Evolutionary conservation across 805 yeast species (phyloP), one percentile per base, ranked within the genome.

Genomic region (Saccharomycopsis guyanensis): DNA sequence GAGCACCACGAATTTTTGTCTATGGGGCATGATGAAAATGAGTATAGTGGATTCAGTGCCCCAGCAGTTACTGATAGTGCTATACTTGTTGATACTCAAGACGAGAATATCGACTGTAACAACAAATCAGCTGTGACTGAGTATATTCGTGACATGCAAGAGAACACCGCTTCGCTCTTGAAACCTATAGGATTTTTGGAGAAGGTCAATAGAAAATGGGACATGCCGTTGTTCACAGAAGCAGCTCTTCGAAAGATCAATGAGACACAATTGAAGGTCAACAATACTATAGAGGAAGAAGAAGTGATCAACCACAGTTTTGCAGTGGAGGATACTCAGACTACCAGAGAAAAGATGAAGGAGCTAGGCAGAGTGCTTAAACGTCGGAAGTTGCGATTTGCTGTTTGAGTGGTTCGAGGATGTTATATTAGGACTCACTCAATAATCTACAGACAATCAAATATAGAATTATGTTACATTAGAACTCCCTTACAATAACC

Each of bases 1-100:
- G 63, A 75, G 53, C 59, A 63, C 43, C 78, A 76, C 53, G 61
- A 67, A 24, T 80, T 80, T 54, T 56, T 78, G 45, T 54, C 58
- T 18, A 54, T 63, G 53, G 63, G 59, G 19, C 56, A 58, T 7
- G 39, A 46, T n/a, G 66, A 63, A 46, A 13, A 27, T 3, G 76
- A 71, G 53, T 71, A 61, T 53, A 8, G 18, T 18, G 29, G 16
- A 16, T 41, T 41, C 29, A 7, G 5, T 4, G 45, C 45, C 3
- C 45, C 29, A n/a, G 45, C 45, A 12, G 13, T 41, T 7, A n/a
- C 20, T 18, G 22, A 25, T 24, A 32, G n/a, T 23, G 15, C 15
- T 15, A 18, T 31, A 1, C 12, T 44, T 7, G 23, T 44, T 5
- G 47, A 44, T 20, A 15, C 22, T 4, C 18, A 16, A 15, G 47